These are phyloP conservation scores for Pythium rishiriense DNA, from an alignment of 352 stramenopile genomes.

Conservation along the genomic window DNA sequence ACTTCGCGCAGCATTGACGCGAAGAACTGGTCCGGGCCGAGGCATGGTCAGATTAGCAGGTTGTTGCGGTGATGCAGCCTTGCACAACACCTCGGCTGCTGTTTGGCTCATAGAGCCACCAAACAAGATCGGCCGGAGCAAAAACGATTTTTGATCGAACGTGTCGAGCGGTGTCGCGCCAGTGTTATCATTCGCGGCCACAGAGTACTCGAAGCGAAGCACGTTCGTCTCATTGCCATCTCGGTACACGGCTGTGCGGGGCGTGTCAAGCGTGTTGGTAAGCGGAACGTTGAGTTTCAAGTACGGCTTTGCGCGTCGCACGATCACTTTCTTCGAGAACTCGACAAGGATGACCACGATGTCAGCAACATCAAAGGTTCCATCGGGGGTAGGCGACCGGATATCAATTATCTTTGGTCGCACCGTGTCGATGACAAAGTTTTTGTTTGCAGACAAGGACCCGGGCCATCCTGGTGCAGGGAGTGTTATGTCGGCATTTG, in stretches of 20 bases:
- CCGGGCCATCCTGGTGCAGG: constrained; percentile 46
- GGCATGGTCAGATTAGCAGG: constrained; percentile 51
- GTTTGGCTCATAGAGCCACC: constrained; percentile 30
- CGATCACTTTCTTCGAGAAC: constrained; percentile 58
- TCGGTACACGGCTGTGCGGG: constrained; percentile 47
- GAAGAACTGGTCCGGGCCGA: constrained; percentile 39
- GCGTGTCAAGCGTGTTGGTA: constrained; percentile 5
- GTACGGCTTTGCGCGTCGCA: constrained; percentile 36
- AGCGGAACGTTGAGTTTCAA: constrained; percentile 54
- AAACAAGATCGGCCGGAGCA: constrained; percentile 39
- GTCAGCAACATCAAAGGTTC: constrained; percentile 68
- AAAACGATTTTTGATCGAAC: constrained; percentile 39
- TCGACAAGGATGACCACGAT: constrained; percentile 47
- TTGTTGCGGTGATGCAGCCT: constrained; percentile 35
- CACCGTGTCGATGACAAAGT: constrained; percentile 49
- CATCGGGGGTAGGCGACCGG: constrained; percentile 37
- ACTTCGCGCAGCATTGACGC: constrained; percentile 51
- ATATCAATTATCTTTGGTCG: constrained; percentile 47
- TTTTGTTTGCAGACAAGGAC: constrained; percentile 46
- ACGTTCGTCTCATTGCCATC: constrained; percentile 45
- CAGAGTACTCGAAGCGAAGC: constrained; percentile 58
- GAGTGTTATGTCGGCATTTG: constrained; percentile 38
- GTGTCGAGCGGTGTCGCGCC: constrained; percentile 45
- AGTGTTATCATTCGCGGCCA: constrained; percentile 44
- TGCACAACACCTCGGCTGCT: constrained; percentile 42